Evolutionary conservation across 441 rosid genomes (phyloP), one percentile per base, ranked within the genome.

Genomic region (Manihot esculenta): DNA sequence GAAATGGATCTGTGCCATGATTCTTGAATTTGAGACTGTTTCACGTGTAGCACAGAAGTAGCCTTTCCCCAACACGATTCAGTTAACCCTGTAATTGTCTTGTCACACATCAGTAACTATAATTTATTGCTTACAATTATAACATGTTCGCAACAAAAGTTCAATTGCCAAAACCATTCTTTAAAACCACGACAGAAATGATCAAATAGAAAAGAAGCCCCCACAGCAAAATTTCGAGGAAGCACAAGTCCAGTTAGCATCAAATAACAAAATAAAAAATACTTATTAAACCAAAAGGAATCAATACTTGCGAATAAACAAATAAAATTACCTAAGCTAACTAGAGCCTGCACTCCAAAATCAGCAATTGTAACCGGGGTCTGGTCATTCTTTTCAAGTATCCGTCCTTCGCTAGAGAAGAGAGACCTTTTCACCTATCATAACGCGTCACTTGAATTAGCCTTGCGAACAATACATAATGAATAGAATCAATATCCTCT

Each of bases 281-380:
- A 14, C 5, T 21, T 1, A 20, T n/a, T 8, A 20, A 41, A 50
- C 10, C 15, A 18, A 47, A 10, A 17, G 30, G 14, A 66, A 33
- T 23, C 38, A 11, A 30, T 2, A 3, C 27, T 10, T 12, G 51
- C 14, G n/a, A 18, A 17, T 53, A 20, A 26, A 48, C 5, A 45
- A 48, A 33, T 6, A 20, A 57, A 55, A 58, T 63, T 72, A 94
- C 96, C 96, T 53, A 92, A 83, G 79, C 99, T 88, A 74, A 90
- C 78, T 23, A 94, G 83, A 80, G 94, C 99, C 70, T 94, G 97
- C 10, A 94, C 99, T 45, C 97, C 94, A 67, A 94, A 94, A 78
- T 94, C 97, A 10, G 97, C 97, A 51, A 94, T 79, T 0, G 97
- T 94, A 38, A 90, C 97, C 2, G 94, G 97, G 26, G 94, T 90